Conservation (phyloP, 2,329 filamentous ascomycete genomes). For the Amauroascus verrucosus region DNA sequence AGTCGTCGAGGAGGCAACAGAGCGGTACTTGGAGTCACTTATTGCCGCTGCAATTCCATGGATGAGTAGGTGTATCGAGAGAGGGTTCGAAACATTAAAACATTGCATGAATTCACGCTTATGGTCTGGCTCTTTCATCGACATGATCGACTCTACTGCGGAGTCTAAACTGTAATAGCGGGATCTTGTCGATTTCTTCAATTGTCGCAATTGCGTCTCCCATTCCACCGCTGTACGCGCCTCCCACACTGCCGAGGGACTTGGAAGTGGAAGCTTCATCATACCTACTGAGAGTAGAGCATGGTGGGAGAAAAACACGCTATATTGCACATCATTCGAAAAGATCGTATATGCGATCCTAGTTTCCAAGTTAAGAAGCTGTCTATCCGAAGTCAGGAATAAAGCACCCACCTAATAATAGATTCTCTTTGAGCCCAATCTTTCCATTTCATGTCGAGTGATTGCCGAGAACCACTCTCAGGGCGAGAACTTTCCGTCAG, state of each 20-base stretch:
- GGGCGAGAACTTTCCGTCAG: constrained; percentile 15
- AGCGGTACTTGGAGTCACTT: constrained; percentile 19
- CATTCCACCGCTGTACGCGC: constrained; percentile 17
- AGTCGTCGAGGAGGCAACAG: constrained; percentile 14
- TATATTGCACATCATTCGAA: constrained; percentile 19
- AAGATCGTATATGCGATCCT: constrained; percentile 21
- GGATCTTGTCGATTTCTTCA: constrained; percentile 15
- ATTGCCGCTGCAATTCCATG: constrained; percentile 19
- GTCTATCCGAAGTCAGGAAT: neutral
- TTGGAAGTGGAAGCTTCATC: constrained; percentile 20
- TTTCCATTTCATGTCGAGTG: constrained; percentile 18
- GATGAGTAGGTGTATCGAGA: constrained; percentile 18
- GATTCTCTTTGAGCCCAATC: constrained; percentile 20
- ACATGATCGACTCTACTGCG: constrained; percentile 18
- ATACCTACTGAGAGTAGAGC: constrained; percentile 17
- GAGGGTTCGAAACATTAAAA: constrained; percentile 15
- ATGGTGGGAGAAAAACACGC: constrained; percentile 20
- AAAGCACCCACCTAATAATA: constrained; percentile 16
- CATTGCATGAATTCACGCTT: constrained; percentile 15
- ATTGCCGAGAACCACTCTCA: constrained; percentile 15
- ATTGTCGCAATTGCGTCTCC: constrained; percentile 16
- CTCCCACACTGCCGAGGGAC: constrained; percentile 18
- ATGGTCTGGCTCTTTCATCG: constrained; percentile 16
- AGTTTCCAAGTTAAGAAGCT: neutral
- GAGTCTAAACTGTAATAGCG: constrained; percentile 17